Conservation (phyloP, 2,329 filamentous ascomycete species). For the Fonsecaea pugnacius region DNA sequence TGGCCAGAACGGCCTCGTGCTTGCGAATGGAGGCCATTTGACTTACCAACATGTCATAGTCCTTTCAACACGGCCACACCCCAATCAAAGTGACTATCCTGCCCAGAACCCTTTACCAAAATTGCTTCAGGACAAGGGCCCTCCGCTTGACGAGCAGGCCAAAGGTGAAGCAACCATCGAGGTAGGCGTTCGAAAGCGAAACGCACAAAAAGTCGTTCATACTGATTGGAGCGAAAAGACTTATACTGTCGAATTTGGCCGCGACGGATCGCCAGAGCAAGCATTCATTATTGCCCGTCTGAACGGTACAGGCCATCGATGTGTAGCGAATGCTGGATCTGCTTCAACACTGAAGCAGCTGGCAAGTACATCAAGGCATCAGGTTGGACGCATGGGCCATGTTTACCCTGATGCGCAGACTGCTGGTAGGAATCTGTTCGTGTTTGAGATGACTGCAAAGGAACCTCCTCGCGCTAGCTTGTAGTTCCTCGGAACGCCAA, state of each 20-base stretch:
- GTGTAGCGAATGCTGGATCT: conserved; percentile 63
- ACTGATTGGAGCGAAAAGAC: conserved; percentile 53
- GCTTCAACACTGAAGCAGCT: conserved; percentile 53
- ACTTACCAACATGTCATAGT: conserved; percentile 68
- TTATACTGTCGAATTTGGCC: conserved; percentile 63
- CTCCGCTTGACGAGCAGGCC: conserved; percentile 48
- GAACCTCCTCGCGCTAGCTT: no score
- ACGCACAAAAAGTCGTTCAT: no score
- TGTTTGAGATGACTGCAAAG: no score
- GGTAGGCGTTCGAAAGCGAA: conserved; percentile 44
- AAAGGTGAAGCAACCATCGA: conserved; percentile 60
- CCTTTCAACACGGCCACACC: conserved; percentile 54
- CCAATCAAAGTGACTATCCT: conserved; percentile 54
- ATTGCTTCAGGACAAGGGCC: conserved; percentile 46
- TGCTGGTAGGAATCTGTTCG: no score
- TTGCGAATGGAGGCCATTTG: conserved; percentile 69
- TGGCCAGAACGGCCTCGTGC: conserved; percentile 59
- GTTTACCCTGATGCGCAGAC: conserved; percentile 45
- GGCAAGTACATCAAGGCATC: conserved; percentile 50
- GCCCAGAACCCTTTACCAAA: conserved; percentile 51
- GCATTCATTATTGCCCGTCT: conserved; percentile 61
- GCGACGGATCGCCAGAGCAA: conserved; percentile 53
- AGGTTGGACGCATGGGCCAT: conserved; percentile 55
- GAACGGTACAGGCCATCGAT: conserved; percentile 52
- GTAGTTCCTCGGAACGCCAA: no score